Conservation (phyloP, 2,329 filamentous ascomycete species). For the Microcyclospora pomicola region DNA sequence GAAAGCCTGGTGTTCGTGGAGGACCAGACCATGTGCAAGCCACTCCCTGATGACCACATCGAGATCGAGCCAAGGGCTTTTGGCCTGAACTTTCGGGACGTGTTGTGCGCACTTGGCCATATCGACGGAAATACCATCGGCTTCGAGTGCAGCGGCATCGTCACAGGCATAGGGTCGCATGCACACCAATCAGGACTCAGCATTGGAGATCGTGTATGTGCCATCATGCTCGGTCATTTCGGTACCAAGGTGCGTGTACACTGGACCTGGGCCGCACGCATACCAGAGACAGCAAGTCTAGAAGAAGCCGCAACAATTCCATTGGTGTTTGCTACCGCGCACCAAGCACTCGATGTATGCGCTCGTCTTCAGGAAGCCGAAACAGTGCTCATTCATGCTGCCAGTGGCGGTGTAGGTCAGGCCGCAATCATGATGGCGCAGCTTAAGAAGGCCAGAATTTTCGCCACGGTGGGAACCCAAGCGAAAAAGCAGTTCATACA, state of each 20-base stretch:
- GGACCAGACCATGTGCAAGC: slow-evolving; percentile 4
- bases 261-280: neutral
- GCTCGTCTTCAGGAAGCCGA: slow-evolving; percentile 20
- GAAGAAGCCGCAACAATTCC: neutral
- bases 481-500: slow-evolving; percentile 18
- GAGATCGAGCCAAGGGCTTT: slow-evolving; percentile 10
- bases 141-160: neutral
- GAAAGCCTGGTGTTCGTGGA: slow-evolving; percentile 10
- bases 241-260: neutral
- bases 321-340: neutral
- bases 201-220: neutral
- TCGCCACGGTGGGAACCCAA: slow-evolving; percentile 17
- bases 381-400: slow-evolving; percentile 23
- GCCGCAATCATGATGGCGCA: slow-evolving; percentile 17
- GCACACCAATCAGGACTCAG: neutral
- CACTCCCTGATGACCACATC: slow-evolving; percentile 3
- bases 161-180: neutral
- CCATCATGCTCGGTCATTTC: neutral
- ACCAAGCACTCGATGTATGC: slow-evolving; percentile 13
- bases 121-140: neutral
- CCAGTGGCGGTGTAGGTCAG: slow-evolving; percentile 20
- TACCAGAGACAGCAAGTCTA: neutral
- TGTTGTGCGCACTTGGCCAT: slow-evolving; percentile 8
- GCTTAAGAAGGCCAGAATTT: slow-evolving; percentile 16
- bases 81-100: slow-evolving; percentile 12